phyloP scores from a whole-genome alignment of 805 yeast species.

The Ogataea angusta region DNA sequence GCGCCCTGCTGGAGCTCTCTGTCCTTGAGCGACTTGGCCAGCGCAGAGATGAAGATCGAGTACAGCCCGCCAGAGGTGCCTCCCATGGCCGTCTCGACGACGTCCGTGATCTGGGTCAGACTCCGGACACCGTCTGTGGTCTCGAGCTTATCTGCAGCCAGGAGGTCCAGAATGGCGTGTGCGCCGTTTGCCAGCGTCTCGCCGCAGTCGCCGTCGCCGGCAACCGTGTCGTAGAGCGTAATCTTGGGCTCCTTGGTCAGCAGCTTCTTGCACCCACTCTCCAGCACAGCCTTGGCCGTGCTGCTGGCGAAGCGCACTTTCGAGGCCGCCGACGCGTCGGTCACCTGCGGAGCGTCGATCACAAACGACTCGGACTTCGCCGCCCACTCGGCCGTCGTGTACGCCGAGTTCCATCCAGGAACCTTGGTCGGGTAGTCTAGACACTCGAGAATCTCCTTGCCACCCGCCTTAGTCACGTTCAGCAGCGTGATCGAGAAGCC shows the following conservation, averaged over 20 bases:
- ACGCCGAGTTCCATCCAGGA: conserved; percentile 71
- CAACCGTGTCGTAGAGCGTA: conserved; percentile 80
- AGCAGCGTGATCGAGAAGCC: conserved; percentile 85
- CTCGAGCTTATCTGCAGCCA: conserved; percentile 39
- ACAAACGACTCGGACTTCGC: conserved; percentile 21
- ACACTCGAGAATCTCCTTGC: conserved; percentile 45
- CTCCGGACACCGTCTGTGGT: conserved; percentile 53
- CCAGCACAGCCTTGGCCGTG: conserved; percentile 35
- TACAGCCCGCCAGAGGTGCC: conserved; percentile 96
- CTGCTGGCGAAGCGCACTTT: conserved; percentile 30
- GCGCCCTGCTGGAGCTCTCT: conserved; percentile 34
- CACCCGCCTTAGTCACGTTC: conserved; percentile 56
- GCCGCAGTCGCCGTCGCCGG: conserved; percentile 98
- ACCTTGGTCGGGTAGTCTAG: conserved; percentile 75
- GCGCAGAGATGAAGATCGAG: conserved; percentile 78
- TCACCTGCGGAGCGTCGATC: conserved; percentile 29
- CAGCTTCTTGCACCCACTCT: conserved; percentile 48
- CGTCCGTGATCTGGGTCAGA: conserved; percentile 69
- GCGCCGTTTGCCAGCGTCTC: conserved; percentile 86
- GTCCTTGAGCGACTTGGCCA: conserved; percentile 51
- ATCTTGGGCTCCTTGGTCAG: conserved; percentile 75
- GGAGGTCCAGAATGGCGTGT: conserved; percentile 57
- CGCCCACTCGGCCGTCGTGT: conserved; percentile 27
- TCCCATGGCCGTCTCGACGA: conserved; percentile 88
- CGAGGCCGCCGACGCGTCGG: conserved; percentile 32